Evolutionary conservation across 2,329 filamentous ascomycete genomes (phyloP), one percentile per base, ranked within the genome.

Genomic region (Coccinonectria pachysandricola): DNA sequence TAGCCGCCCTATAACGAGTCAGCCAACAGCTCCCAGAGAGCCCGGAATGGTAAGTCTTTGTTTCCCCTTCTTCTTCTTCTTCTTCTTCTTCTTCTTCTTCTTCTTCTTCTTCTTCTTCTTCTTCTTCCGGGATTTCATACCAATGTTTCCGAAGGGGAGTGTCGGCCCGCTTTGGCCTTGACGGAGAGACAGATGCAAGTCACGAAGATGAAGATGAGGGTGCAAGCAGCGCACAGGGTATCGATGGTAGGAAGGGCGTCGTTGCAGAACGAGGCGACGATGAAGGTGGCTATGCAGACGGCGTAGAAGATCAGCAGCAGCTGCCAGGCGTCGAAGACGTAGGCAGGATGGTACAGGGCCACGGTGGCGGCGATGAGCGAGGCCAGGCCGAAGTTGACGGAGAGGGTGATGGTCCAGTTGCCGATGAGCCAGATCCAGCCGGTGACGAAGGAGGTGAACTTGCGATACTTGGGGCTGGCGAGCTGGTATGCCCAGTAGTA

Each of bases 401-500:
- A 78, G 15, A 78, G 75, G 2, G 73, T 73, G 24, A 83, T 55
- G 18, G 71, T 71, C 40, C 79, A 75, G 72, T 78, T 81, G 21
- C 75, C 77, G 17, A 74, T 74, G 30, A 75, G 69, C 39, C 74
- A 77, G 43, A 75, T 77, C 77, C 78, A 83, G 19, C 77, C 78
- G 2, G 76, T 80, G 31, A 76, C 65, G 62, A 75, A 83, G 20
- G 73, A 77, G 11, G 80, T 64, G 18, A 73, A 52, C 1, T 71
- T 70, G 15, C 69, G 67, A 63, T 66, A 79, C 30, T 52, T 55
- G 37, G 63, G 63, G 53, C 70, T 72, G 27, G 67, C 64, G 38
- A 82, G 63, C 41, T 71, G 58, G 32, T 76, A 75, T 5, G 76
- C 76, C 78, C 77, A 83, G 53, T 82, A 76, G 44, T 83, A 83